phyloP scores from a whole-genome alignment of 2,329 filamentous ascomycete species.

The Daldinia sp. region DNA sequence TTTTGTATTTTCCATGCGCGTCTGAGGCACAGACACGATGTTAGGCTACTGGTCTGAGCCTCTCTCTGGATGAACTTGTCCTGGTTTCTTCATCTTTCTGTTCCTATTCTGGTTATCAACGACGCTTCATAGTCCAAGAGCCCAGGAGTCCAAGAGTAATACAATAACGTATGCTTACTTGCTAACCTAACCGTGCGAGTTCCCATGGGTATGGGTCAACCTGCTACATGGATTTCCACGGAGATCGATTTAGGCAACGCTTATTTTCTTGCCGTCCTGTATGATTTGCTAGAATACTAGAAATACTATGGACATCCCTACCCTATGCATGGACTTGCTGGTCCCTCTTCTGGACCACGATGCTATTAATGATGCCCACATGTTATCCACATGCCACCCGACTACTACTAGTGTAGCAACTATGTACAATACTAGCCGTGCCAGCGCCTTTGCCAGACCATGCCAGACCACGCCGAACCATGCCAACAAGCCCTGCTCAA shows the following conservation, averaged over 20 bases:
- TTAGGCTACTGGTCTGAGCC: slow-evolving; percentile 17
- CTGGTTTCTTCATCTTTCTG: not conserved
- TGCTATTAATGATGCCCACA: slow-evolving; percentile 26
- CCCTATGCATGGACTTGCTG: not conserved
- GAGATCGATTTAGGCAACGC: slow-evolving; percentile 17
- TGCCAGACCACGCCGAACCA: not conserved
- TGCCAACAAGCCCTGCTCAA: slow-evolving; percentile 1
- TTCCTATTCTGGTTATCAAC: not conserved
- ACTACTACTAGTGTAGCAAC: not conserved
- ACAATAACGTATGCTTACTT: slow-evolving; percentile 20
- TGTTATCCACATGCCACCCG: slow-evolving; percentile 13
- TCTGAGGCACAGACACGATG: slow-evolving; percentile 13
- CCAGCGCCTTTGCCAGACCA: no score
- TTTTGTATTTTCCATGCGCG: slow-evolving; percentile 1
- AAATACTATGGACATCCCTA: no score
- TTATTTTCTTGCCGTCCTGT: not conserved
- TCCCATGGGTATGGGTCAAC: not conserved
- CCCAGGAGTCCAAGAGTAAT: not conserved
- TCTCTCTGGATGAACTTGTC: not conserved
- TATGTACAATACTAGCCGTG: not conserved
- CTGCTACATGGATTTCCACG: not conserved
- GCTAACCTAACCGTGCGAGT: not conserved
- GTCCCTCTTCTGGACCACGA: not conserved
- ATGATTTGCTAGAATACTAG: slow-evolving; percentile 22
- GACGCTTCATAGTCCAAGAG: slow-evolving; percentile 7